Conservation (phyloP, 2,329 filamentous ascomycete species). For the Xylaria sp. region DNA sequence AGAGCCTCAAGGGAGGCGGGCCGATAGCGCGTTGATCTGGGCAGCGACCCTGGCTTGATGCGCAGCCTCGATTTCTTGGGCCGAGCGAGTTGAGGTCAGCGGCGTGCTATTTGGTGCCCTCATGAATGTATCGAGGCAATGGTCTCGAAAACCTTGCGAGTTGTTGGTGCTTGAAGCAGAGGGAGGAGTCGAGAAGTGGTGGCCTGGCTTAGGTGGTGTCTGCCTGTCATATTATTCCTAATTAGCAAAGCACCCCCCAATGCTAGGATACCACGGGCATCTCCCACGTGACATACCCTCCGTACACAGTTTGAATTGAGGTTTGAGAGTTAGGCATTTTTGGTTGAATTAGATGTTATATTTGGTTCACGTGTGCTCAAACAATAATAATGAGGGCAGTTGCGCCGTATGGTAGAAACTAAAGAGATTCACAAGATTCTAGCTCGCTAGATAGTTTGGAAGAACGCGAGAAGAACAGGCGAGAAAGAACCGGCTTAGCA, state of each 20-base stretch:
- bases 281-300: conserved; percentile 7
- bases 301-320: neutral
- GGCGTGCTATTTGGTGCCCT: neutral
- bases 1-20: neutral
- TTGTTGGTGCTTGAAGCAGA: neutral
- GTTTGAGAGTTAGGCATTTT: neutral
- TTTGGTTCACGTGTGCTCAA: neutral
- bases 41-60: conserved; percentile 6
- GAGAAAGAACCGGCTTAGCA: neutral
- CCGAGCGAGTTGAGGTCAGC: neutral
- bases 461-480: neutral
- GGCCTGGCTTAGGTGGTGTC: conserved; percentile 1
- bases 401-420: no score
- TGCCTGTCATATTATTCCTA: neutral
- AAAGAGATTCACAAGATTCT: neutral
- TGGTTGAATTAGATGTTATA: neutral
- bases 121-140: neutral
- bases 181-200: neutral
- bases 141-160: neutral
- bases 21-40: neutral
- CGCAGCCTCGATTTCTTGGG: conserved; percentile 1
- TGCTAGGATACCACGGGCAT: no score
- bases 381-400: neutral
- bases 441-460: neutral
- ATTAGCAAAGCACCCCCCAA: neutral